These are phyloP conservation scores for Coprinellus micaceus DNA, from an alignment of 768 basidiomycete species.

Conservation along the genomic window DNA sequence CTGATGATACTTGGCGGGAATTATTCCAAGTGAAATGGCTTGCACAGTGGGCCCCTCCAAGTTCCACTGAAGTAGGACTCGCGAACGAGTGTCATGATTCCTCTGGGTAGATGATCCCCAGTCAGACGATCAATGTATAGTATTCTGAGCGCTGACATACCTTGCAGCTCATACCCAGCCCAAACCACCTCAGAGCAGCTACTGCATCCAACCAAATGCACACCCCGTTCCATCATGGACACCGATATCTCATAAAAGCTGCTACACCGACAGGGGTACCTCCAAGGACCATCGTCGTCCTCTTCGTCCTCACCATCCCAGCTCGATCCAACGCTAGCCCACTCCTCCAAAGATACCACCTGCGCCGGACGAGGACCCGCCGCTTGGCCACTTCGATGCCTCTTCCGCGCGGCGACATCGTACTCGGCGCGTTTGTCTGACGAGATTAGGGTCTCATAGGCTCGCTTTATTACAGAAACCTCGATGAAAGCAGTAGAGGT, in stretches of 20 bases:
- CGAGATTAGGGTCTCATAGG: conserved; percentile 60
- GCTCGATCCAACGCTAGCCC: conserved; percentile 17
- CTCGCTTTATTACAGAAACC: conserved; percentile 61
- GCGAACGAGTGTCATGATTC: no score
- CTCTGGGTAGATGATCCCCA: no score
- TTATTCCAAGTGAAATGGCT: no score
- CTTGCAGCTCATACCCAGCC: conserved; percentile 72
- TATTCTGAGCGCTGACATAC: no score
- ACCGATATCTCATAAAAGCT: conserved; percentile 57
- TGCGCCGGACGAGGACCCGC: conserved; percentile 66
- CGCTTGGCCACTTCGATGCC: background rate
- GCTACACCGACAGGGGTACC: conserved; percentile 70
- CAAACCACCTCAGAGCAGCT: conserved; percentile 81
- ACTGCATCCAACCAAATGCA: conserved; percentile 67
- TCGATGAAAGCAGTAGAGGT: conserved; percentile 27
- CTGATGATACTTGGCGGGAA: no score
- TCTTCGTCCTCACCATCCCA: conserved; percentile 9
- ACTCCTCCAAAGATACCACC: conserved; percentile 75
- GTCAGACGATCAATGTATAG: no score
- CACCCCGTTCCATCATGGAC: conserved; percentile 61
- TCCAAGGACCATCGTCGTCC: conserved; percentile 42
- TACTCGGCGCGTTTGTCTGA: conserved; percentile 46
- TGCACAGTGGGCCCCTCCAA: no score
- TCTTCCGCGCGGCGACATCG: conserved; percentile 33
- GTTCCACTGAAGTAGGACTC: no score